A percentile compares a stretch with the other conserved stretches of the same genome.
Evolutionary conservation across 148 eudicot species (phyloP).

Genomic region (Rhododendron molle): DNA sequence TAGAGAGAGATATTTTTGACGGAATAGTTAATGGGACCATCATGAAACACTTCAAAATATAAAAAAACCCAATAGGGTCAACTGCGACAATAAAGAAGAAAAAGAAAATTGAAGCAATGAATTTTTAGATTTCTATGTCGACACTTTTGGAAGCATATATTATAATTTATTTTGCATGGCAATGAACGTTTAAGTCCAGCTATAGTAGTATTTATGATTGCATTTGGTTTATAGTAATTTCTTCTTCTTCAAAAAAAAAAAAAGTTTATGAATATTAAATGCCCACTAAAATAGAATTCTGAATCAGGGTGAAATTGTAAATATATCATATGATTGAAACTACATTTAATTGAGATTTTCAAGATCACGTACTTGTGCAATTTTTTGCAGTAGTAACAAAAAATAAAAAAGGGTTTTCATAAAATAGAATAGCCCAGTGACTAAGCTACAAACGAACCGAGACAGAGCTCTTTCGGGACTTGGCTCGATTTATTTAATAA

Average conservation of each 20-base stretch:
- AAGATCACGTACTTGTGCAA: background rate
- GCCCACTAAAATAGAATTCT: background rate
- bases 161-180: background rate
- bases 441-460: background rate
- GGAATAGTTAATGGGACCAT: too few relatives aligned
- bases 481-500: too few relatives aligned
- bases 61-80: background rate
- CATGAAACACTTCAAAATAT: background rate
- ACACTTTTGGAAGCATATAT: background rate
- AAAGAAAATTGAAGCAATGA: background rate
- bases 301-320: background rate
- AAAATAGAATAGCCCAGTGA: background rate
- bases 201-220: background rate
- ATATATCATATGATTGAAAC: background rate
- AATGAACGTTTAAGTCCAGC: background rate
- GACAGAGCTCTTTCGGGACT: background rate
- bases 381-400: background rate
- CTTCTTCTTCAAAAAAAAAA: too few relatives aligned
- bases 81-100: background rate
- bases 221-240: too few relatives aligned
- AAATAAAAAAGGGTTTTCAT: background rate
- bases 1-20: background rate
- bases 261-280: too few relatives aligned
- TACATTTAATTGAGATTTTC: background rate
- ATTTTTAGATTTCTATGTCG: background rate